Conservation (phyloP, 2,329 filamentous ascomycete genomes). For the Pyrenochaeta sp. region DNA sequence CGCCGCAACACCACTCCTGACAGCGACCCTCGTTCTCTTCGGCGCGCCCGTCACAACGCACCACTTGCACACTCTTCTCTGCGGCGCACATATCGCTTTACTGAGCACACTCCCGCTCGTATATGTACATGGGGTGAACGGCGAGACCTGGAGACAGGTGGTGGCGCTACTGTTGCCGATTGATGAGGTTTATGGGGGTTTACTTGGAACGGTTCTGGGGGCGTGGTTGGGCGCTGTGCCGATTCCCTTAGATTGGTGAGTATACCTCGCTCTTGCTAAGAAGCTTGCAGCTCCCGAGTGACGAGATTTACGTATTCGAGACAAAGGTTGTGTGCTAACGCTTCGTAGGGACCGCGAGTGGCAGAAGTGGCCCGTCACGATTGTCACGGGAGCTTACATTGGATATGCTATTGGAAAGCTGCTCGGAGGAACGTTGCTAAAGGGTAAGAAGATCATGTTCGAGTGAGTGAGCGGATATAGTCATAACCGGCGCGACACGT, state of each 20-base stretch:
- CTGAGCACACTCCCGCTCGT: slow-evolving; percentile 81
- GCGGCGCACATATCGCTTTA: slow-evolving; percentile 81
- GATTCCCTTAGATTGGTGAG: slow-evolving; percentile 90
- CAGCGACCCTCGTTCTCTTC: slow-evolving; percentile 79
- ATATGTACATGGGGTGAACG: slow-evolving; percentile 84
- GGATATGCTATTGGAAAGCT: slow-evolving; percentile 78
- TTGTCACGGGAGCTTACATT: slow-evolving; percentile 81
- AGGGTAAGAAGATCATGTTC: slow-evolving; percentile 57
- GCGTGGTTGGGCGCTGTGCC: slow-evolving; percentile 95
- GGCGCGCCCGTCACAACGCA: slow-evolving; percentile 90
- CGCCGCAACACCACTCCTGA: slow-evolving; percentile 65
- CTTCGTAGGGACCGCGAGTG: slow-evolving; percentile 83
- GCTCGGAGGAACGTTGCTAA: slow-evolving; percentile 60
- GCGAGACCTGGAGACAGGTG: slow-evolving; percentile 72
- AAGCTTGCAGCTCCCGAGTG: not conserved
- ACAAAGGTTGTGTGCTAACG: not conserved
- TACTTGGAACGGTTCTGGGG: slow-evolving; percentile 79
- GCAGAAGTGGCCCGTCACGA: slow-evolving; percentile 97
- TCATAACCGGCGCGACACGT: not conserved
- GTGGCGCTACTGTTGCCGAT: slow-evolving; percentile 75
- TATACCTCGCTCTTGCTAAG: slow-evolving; percentile 8
- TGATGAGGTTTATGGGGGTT: slow-evolving; percentile 84
- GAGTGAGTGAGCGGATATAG: slow-evolving; percentile 30
- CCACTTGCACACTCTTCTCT: slow-evolving; percentile 77
- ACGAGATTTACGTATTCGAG: not conserved